These are phyloP conservation scores for Jaapia argillacea DNA, from an alignment of 768 basidiomycete genomes.

Conservation along the genomic window DNA sequence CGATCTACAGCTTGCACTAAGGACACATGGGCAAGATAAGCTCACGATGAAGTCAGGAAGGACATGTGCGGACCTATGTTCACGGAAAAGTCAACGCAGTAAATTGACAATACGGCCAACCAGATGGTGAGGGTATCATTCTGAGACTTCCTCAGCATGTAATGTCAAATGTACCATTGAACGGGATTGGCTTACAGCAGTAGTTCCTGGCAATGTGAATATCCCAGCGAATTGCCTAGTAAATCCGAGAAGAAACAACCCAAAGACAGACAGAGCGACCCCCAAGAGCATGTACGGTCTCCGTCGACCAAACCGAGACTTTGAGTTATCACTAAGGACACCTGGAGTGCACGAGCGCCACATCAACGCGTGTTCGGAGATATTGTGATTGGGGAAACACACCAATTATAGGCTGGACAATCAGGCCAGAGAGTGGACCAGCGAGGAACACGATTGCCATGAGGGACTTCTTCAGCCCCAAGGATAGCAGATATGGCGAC, in stretches of 20 bases:
- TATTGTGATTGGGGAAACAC: not conserved
- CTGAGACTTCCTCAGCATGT: slow-evolving; percentile 19
- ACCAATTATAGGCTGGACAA: slow-evolving; percentile 90
- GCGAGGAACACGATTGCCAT: slow-evolving; percentile 92
- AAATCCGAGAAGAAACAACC: slow-evolving; percentile 80
- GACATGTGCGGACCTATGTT: slow-evolving; percentile 32
- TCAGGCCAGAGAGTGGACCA: slow-evolving; percentile 80
- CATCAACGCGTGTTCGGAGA: not conserved
- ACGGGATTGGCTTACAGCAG: slow-evolving; percentile 19
- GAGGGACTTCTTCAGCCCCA: slow-evolving; percentile 76
- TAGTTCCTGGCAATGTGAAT: slow-evolving; percentile 24
- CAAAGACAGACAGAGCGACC: slow-evolving; percentile 50
- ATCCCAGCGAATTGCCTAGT: slow-evolving; percentile 55
- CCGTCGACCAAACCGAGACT: slow-evolving; percentile 75
- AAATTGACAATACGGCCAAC: slow-evolving; percentile 67
- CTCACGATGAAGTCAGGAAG: not conserved
- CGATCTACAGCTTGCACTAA: slow-evolving; percentile 85
- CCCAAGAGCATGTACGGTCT: slow-evolving; percentile 79
- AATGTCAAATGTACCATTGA: not conserved
- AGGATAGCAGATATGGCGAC: slow-evolving; percentile 84
- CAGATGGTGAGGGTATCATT: slow-evolving; percentile 61
- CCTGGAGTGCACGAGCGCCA: slow-evolving; percentile 16
- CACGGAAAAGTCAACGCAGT: slow-evolving; percentile 55
- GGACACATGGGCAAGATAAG: slow-evolving; percentile 15
- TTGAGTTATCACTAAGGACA: slow-evolving; percentile 76